Evolutionary conservation across 306 rosid species (phyloP).

Genomic region (Rosa chinensis): DNA sequence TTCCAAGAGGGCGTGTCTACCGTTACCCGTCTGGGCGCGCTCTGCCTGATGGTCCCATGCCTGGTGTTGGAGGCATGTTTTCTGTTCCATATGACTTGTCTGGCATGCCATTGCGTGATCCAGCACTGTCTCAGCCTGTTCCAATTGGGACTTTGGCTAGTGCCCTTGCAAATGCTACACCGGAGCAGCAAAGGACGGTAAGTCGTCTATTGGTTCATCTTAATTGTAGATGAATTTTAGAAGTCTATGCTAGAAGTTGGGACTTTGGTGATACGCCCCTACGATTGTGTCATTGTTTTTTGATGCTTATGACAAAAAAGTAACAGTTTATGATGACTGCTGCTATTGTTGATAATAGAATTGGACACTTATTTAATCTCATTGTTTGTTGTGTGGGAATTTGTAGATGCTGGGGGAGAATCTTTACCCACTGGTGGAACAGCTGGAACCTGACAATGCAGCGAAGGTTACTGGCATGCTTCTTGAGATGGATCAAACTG

Average conservation of each 20-base stretch:
- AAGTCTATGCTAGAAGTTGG: not conserved
- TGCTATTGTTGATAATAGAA: not conserved
- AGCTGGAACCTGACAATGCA: conserved; percentile 91
- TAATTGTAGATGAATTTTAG: not conserved
- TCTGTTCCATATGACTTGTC: conserved; percentile 90
- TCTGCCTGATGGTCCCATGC: conserved; percentile 84
- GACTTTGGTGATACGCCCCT: too few relatives aligned
- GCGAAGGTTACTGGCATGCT: conserved; percentile 99
- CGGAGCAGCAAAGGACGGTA: conserved; percentile 99
- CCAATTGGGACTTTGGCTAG: conserved; percentile 95
- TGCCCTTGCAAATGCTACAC: conserved; percentile 87
- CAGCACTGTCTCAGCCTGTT: conserved; percentile 67
- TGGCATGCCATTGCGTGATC: conserved; percentile 80
- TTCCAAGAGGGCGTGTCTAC: conserved; percentile 88
- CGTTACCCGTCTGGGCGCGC: conserved; percentile 93
- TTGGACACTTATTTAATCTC: not conserved
- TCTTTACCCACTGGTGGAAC: conserved; percentile 98
- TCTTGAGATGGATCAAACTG: conserved; percentile 99
- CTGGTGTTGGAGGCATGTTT: conserved; percentile 96
- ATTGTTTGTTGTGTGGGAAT: conserved; percentile 17
- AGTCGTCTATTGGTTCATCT: conserved; percentile 6
- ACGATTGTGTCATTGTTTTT: not conserved
- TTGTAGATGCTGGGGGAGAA: conserved; percentile 95
- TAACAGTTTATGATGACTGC: not conserved
- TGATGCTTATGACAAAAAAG: not conserved